A percentile compares a stretch with the other conserved stretches of the same genome.
Conservation (phyloP, 2,329 filamentous ascomycete species). For the Penicillium freii region DNA sequence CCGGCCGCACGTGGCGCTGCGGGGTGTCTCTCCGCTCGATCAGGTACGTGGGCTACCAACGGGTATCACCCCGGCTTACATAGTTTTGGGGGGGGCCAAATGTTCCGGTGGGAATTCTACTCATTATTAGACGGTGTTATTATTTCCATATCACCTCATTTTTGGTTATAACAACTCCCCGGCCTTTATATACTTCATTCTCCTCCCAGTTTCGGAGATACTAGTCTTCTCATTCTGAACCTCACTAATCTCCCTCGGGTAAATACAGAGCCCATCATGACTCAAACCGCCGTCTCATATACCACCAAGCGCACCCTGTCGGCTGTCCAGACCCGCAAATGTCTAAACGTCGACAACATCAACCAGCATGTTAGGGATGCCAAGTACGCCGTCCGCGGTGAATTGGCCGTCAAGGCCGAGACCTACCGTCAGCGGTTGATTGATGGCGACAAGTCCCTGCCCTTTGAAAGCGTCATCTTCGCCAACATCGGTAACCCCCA, state of each 20-base stretch:
- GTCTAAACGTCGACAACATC: slow-evolving; percentile 79
- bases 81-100: slow-evolving; percentile 4
- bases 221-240: not conserved
- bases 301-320: slow-evolving; percentile 45
- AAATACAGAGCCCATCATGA: slow-evolving; percentile 29
- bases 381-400: slow-evolving; percentile 94
- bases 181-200: not conserved
- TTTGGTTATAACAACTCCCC: not conserved
- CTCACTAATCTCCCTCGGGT: slow-evolving; percentile 18
- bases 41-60: slow-evolving; percentile 27
- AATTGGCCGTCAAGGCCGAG: slow-evolving; percentile 91
- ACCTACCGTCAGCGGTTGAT: slow-evolving; percentile 74
- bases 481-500: slow-evolving; percentile 99
- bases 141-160: not conserved
- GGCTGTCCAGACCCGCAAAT: slow-evolving; percentile 41
- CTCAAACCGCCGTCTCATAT: slow-evolving; percentile 27
- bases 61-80: slow-evolving; percentile 15
- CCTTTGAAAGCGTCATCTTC: slow-evolving; percentile 87
- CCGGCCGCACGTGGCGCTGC: slow-evolving; percentile 20
- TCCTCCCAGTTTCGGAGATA: not conserved
- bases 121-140: not conserved
- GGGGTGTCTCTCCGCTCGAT: slow-evolving; percentile 24
- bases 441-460: slow-evolving; percentile 57
- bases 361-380: slow-evolving; percentile 84
- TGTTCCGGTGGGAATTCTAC: not conserved